phyloP scores from a whole-genome alignment of 371 early-diverging fungal species.

The Phascolomyces articulosus region DNA sequence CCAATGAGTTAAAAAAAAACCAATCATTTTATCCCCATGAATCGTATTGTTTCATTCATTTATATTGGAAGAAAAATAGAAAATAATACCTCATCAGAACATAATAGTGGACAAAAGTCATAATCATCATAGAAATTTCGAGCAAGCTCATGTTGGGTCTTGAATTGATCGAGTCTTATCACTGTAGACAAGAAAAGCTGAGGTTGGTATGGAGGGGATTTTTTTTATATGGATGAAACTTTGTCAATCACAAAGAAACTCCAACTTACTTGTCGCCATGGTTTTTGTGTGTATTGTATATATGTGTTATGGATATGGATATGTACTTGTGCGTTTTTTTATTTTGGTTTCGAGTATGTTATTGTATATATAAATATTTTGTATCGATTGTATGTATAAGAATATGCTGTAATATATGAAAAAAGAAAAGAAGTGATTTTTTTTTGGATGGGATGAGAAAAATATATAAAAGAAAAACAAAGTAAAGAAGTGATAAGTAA shows the following conservation, averaged over 20 bases:
- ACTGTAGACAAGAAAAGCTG: neutral
- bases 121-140: conserved; percentile 52
- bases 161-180: conserved; percentile 37
- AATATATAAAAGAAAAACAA: neutral
- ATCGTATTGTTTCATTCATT: neutral
- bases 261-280: conserved; percentile 6
- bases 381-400: neutral
- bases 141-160: conserved; percentile 46
- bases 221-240: neutral
- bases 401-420: neutral
- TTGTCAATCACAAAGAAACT: neutral
- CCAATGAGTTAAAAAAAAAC: neutral
- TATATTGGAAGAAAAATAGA: too few species aligned
- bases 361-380: too few species aligned
- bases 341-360: too few species aligned
- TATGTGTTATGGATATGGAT: too few species aligned
- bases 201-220: neutral
- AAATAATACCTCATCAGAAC: conserved; percentile 24
- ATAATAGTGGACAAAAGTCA: conserved; percentile 47
- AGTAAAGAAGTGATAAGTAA: neutral
- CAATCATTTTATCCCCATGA: too few species aligned
- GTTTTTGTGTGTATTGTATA: too few species aligned
- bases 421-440: neutral
- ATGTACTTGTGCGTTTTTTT: too few species aligned
- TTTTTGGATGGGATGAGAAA: too few species aligned